These are phyloP conservation scores for Sclerotinia sclerotiorum DNA, from an alignment of 2,329 filamentous ascomycete genomes.

Conservation along the genomic window DNA sequence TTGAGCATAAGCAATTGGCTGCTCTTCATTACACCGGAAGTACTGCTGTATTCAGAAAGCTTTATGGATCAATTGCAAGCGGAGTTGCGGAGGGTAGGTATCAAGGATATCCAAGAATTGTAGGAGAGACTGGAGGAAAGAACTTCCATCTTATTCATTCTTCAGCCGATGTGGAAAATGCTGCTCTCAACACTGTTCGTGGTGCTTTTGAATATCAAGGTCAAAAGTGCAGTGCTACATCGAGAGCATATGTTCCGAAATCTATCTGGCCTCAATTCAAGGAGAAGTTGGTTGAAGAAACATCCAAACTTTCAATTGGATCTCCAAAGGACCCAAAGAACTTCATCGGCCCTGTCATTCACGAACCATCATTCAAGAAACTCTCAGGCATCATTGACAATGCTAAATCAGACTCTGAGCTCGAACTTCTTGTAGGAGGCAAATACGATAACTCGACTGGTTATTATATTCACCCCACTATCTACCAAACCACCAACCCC, in stretches of 20 bases:
- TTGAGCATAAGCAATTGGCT: slow-evolving; percentile 77
- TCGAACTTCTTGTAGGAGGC: slow-evolving; percentile 73
- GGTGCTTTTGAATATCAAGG: slow-evolving; percentile 90
- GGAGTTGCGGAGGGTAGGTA: slow-evolving; percentile 82
- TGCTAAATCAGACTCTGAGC: slow-evolving; percentile 71
- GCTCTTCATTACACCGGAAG: slow-evolving; percentile 95
- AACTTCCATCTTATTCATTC: slow-evolving; percentile 86
- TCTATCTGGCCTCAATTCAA: slow-evolving; percentile 74
- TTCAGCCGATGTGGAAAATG: slow-evolving; percentile 75
- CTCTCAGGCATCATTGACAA: slow-evolving; percentile 73
- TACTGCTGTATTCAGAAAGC: slow-evolving; percentile 83
- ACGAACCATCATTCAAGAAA: slow-evolving; percentile 78
- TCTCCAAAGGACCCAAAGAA: slow-evolving; percentile 66
- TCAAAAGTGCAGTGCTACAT: slow-evolving; percentile 87
- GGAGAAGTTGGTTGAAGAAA: slow-evolving; percentile 63
- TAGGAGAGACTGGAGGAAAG: slow-evolving; percentile 90
- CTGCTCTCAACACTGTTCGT: slow-evolving; percentile 77
- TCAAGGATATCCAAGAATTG: slow-evolving; percentile 79
- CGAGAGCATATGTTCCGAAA: slow-evolving; percentile 72
- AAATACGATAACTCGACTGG: slow-evolving; percentile 75
- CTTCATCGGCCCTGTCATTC: slow-evolving; percentile 90
- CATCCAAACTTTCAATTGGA: slow-evolving; percentile 68
- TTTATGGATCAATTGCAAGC: slow-evolving; percentile 82
- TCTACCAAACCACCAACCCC: slow-evolving; percentile 74
- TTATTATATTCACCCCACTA: slow-evolving; percentile 80